phyloP scores from a whole-genome alignment of 1,139 yeast species.

The Blastobotrys apis region DNA sequence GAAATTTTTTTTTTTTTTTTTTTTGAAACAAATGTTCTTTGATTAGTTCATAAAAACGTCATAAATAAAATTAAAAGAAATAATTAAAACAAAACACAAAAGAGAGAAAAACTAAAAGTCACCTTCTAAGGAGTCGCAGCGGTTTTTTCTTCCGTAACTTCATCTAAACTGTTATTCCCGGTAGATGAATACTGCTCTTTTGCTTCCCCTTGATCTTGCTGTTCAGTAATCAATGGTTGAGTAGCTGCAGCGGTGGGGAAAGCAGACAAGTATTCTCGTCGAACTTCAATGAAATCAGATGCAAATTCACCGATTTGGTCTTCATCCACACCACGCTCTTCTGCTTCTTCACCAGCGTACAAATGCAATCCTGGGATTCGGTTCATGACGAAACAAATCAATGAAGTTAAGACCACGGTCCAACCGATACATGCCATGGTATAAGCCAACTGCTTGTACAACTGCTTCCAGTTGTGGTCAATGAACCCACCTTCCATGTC shows the following conservation, averaged over 20 bases:
- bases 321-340: slow-evolving; percentile 87
- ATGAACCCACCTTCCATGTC: slow-evolving; percentile 90
- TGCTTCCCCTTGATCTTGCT: neutral
- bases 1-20: too few species aligned
- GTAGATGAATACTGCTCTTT: too few species aligned
- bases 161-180: too few species aligned
- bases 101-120: neutral
- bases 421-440: slow-evolving; percentile 71
- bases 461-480: slow-evolving; percentile 83
- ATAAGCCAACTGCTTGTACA: slow-evolving; percentile 85
- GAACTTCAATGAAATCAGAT: slow-evolving; percentile 92
- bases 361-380: slow-evolving; percentile 78
- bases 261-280: slow-evolving; percentile 87
- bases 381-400: slow-evolving; percentile 70
- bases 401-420: slow-evolving; percentile 69
- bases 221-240: neutral
- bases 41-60: neutral
- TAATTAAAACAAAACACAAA: neutral
- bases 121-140: neutral
- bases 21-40: too few species aligned
- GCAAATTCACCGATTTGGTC: slow-evolving; percentile 98
- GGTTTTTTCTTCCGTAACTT: too few species aligned
- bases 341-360: slow-evolving; percentile 80
- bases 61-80: too few species aligned
- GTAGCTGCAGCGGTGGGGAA: slow-evolving; percentile 21